Conservation (phyloP, 164 flowering plant genomes). For the Sedum album region DNA sequence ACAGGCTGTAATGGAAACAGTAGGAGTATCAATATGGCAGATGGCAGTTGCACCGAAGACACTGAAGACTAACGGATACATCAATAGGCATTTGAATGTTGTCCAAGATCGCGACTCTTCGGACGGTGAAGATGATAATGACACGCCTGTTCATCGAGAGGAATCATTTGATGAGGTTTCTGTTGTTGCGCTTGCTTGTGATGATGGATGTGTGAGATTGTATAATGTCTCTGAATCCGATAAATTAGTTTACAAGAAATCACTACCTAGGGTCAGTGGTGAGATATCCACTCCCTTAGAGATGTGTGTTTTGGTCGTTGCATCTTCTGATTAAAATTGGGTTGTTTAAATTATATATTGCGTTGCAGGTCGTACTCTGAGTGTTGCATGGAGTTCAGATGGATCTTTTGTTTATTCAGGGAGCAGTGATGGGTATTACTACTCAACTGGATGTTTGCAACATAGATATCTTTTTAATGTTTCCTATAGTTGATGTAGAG, state of each 20-base stretch:
- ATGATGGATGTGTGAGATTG: slow-evolving; percentile 85
- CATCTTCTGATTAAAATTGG: background rate
- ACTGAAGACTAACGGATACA: slow-evolving; percentile 37
- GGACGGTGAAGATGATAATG: slow-evolving; percentile 48
- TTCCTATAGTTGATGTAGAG: background rate
- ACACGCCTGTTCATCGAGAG: slow-evolving; percentile 26
- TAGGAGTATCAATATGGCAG: slow-evolving; percentile 95
- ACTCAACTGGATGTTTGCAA: background rate
- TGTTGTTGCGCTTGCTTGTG: slow-evolving; percentile 69
- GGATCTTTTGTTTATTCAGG: slow-evolving; percentile 71
- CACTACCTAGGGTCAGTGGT: slow-evolving; percentile 93
- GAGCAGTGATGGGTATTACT: slow-evolving; percentile 84
- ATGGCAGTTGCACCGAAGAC: slow-evolving; percentile 69
- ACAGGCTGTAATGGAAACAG: slow-evolving; percentile 60
- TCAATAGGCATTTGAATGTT: slow-evolving; percentile 16
- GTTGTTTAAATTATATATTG: background rate
- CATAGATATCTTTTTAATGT: background rate
- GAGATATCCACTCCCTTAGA: slow-evolving; percentile 35
- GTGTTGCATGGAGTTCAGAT: slow-evolving; percentile 85
- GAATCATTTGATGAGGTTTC: slow-evolving; percentile 20
- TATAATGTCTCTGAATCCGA: slow-evolving; percentile 46
- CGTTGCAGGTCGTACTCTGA: slow-evolving; percentile 63
- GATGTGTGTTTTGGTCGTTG: background rate
- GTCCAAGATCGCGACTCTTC: slow-evolving; percentile 24
- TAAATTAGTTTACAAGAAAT: slow-evolving; percentile 41